Conservation (phyloP, 2,329 filamentous ascomycete species). For the Dichotomopilus funicola region DNA sequence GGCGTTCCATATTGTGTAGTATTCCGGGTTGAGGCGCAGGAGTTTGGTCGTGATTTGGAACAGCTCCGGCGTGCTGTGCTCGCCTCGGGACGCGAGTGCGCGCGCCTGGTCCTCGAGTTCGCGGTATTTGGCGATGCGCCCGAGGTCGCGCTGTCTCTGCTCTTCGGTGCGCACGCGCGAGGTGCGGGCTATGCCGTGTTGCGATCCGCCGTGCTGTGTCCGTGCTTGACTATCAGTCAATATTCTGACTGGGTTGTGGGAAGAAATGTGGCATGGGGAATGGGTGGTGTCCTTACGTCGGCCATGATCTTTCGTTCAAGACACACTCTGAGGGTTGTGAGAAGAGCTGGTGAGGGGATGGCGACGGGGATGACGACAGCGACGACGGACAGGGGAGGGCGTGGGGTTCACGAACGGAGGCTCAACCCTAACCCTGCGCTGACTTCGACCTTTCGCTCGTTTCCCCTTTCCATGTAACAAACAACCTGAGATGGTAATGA, state of each 20-base stretch:
- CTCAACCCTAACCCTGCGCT: no score
- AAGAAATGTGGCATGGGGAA: background rate
- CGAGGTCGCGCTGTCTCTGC: constrained; percentile 60
- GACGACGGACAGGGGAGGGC: no score
- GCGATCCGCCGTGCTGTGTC: constrained; percentile 24
- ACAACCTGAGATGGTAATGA: no score
- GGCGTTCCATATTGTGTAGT: constrained; percentile 88
- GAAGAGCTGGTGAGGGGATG: no score
- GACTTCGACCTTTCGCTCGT: no score
- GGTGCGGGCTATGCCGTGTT: constrained; percentile 81
- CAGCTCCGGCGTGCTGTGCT: constrained; percentile 50
- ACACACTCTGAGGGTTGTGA: background rate
- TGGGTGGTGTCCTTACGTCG: constrained; percentile 17
- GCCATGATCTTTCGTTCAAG: constrained; percentile 12
- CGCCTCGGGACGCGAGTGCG: constrained; percentile 35
- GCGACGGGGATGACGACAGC: no score
- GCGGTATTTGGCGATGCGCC: constrained; percentile 53
- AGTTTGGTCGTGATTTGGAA: constrained; percentile 67
- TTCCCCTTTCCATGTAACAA: no score
- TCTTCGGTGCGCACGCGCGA: constrained; percentile 59
- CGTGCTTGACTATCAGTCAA: constrained; percentile 22
- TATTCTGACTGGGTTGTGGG: constrained; percentile 2
- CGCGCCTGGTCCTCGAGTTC: constrained; percentile 18
- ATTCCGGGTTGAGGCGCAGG: constrained; percentile 73
- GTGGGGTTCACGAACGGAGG: no score